A percentile compares a stretch with the other conserved stretches of the same genome.
Evolutionary conservation across 2,329 filamentous ascomycete species (phyloP).

Genomic region (Phyllosticta citribraziliensis): DNA sequence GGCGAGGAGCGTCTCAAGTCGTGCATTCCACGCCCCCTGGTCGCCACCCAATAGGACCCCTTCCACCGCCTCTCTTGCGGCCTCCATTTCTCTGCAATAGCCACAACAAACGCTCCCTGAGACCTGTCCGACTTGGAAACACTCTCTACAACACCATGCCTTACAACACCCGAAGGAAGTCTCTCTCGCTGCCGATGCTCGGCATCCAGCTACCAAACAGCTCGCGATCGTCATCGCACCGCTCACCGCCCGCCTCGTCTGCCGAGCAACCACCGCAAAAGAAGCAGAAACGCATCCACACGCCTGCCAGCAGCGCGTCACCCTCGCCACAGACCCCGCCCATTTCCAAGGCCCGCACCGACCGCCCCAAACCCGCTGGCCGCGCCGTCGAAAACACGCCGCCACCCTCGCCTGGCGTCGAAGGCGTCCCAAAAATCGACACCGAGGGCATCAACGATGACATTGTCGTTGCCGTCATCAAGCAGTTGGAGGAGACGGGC

Average conservation of each 20-base stretch:
- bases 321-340: slow-evolving; percentile 35
- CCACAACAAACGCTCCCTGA: slow-evolving; percentile 10
- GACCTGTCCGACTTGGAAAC: slow-evolving; percentile 13
- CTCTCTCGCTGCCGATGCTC: slow-evolving; percentile 80
- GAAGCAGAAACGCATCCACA: slow-evolving; percentile 68
- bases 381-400: slow-evolving; percentile 60
- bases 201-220: slow-evolving; percentile 71
- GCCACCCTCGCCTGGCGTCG: slow-evolving; percentile 58
- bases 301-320: slow-evolving; percentile 26
- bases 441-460: slow-evolving; percentile 84
- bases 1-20: slow-evolving; percentile 8
- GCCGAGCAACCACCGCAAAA: slow-evolving; percentile 45
- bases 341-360: slow-evolving; percentile 38
- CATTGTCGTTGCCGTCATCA: slow-evolving; percentile 83
- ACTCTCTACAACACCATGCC: slow-evolving; percentile 49
- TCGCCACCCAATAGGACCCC: slow-evolving; percentile 10
- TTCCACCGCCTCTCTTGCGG: slow-evolving; percentile 3
- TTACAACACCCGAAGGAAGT: slow-evolving; percentile 96
- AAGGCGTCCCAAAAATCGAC: slow-evolving; percentile 53
- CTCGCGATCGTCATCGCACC: slow-evolving; percentile 40
- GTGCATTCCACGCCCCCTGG: slow-evolving; percentile 10
- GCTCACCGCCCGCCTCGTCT: slow-evolving; percentile 48
- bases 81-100: slow-evolving; percentile 5
- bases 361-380: slow-evolving; percentile 37
- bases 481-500: slow-evolving; percentile 77